Percentiles rank a stretch among this genome's conserved stretches.
Conservation (phyloP, 257 asterid species). For the Primulina eburnea region DNA sequence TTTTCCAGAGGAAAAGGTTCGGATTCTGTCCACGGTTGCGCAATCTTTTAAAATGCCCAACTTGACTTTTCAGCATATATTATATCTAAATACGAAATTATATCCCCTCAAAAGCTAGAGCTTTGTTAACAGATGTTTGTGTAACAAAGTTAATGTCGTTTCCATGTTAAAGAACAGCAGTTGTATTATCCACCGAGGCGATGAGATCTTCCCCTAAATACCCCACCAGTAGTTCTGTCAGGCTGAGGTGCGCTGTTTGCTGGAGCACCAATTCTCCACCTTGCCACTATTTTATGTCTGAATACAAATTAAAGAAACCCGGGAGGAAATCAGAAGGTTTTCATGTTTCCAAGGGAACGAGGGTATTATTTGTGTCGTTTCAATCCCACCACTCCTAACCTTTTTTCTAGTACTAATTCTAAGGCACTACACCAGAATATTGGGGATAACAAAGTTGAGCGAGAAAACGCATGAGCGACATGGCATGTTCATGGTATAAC, state of each 20-base stretch:
- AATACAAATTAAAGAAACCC: conserved; percentile 43
- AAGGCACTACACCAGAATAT: not conserved
- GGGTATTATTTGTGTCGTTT: not conserved
- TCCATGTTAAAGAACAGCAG: not conserved
- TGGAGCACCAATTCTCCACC: conserved; percentile 73
- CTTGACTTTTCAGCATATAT: not conserved
- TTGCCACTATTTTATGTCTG: conserved; percentile 63
- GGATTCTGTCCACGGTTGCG: not conserved
- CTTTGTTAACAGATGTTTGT: not conserved
- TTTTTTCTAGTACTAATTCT: not conserved
- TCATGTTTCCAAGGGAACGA: not conserved
- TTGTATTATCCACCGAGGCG: conserved; percentile 57
- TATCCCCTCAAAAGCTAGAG: not conserved
- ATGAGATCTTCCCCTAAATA: conserved; percentile 81
- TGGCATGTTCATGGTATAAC: not conserved
- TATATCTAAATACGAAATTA: not conserved
- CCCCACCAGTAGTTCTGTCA: conserved; percentile 52
- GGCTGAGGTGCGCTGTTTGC: conserved; percentile 32
- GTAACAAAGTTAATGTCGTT: not conserved
- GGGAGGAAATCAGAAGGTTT: not conserved
- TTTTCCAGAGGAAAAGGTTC: not conserved
- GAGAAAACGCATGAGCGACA: not conserved
- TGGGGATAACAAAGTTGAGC: not conserved
- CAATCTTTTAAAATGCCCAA: not conserved
- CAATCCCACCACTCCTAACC: not conserved